Evolutionary conservation across 257 asterid species (phyloP).

Genomic region (Penstemon newberryi): DNA sequence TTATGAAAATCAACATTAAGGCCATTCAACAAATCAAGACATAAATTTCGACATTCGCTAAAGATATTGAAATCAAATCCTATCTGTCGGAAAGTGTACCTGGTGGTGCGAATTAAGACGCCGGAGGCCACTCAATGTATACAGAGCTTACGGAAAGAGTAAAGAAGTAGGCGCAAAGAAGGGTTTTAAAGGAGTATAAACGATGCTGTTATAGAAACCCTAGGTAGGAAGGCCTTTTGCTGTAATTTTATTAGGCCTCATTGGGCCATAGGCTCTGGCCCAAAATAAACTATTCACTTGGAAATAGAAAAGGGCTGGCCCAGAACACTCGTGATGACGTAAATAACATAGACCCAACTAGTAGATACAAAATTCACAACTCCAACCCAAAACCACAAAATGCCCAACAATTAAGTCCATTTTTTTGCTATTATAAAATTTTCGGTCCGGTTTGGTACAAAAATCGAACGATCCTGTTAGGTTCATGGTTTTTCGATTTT

Average conservation of each 20-base stretch:
- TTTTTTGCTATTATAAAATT: not conserved
- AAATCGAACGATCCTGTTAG: no score
- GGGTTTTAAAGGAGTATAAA: not conserved
- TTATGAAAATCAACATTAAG: not conserved
- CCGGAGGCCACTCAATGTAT: slow-evolving; percentile 21
- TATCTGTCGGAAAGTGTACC: not conserved
- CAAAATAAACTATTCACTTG: no score
- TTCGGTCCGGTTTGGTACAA: no score
- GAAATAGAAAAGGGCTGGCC: no score
- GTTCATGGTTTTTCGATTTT: no score
- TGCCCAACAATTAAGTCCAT: slow-evolving; percentile 3
- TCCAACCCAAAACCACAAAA: not conserved
- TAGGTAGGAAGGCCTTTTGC: no score
- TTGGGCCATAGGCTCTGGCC: no score
- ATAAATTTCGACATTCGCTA: not conserved
- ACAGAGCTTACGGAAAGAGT: slow-evolving; percentile 13
- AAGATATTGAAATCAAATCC: not conserved
- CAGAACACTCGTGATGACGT: no score
- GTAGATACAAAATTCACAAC: not conserved
- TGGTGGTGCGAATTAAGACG: slow-evolving; percentile 17
- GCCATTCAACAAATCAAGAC: not conserved
- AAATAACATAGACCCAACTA: not conserved
- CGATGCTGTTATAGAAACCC: no score
- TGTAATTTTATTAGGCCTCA: no score
- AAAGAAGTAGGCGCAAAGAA: not conserved